Evolutionary conservation across 2,329 filamentous ascomycete genomes (phyloP).

Genomic region (Beauveria scarabaeidicola): DNA sequence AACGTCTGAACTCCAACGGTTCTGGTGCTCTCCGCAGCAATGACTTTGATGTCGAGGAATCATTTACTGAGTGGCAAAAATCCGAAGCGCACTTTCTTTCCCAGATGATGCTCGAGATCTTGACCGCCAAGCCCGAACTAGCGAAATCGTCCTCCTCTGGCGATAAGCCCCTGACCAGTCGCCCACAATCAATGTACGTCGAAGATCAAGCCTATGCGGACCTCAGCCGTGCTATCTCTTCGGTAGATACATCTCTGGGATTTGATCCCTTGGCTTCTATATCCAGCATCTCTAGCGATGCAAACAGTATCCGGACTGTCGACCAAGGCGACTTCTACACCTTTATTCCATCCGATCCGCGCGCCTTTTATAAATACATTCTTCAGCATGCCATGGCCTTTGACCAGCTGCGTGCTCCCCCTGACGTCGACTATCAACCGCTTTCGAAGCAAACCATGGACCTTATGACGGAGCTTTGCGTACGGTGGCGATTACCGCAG

Average conservation of each 20-base stretch:
- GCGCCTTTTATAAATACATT: constrained; percentile 75
- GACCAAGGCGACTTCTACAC: constrained; percentile 66
- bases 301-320: constrained; percentile 40
- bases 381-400: constrained; percentile 66
- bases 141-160: constrained; percentile 63
- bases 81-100: constrained; percentile 80
- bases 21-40: constrained; percentile 67
- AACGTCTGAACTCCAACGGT: constrained; percentile 73
- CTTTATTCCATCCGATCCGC: constrained; percentile 79
- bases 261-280: constrained; percentile 63
- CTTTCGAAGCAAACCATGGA: constrained; percentile 75
- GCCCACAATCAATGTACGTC: constrained; percentile 34
- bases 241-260: constrained; percentile 31
- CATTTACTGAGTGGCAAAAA: constrained; percentile 84
- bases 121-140: constrained; percentile 77
- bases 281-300: constrained; percentile 54
- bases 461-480: constrained; percentile 72
- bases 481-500: constrained; percentile 83
- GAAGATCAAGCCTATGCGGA: constrained; percentile 46
- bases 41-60: constrained; percentile 85
- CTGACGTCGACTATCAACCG: constrained; percentile 39
- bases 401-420: constrained; percentile 49
- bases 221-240: constrained; percentile 42
- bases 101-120: constrained; percentile 85
- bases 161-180: constrained; percentile 49